A percentile compares a stretch with the other conserved stretches of the same genome.
Evolutionary conservation across 768 basidiomycete species (phyloP).

Genomic region (Fomitopsis serialis): DNA sequence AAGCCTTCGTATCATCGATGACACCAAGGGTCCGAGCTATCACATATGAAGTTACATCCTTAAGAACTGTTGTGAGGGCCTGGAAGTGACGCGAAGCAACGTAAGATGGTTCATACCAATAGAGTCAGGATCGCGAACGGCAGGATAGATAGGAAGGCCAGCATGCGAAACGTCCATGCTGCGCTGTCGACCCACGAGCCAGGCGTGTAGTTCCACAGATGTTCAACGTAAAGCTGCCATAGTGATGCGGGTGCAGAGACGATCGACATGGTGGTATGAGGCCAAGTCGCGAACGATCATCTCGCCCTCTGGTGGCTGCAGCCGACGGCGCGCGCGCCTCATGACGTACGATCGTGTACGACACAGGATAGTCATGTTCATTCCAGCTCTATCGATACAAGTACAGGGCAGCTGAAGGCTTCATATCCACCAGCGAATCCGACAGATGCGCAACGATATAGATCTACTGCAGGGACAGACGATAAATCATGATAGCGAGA

Average conservation of each 20-base stretch:
- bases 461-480: slow-evolving; percentile 12
- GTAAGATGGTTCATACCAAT: slow-evolving; percentile 38
- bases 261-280: slow-evolving; percentile 11
- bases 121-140: slow-evolving; percentile 58
- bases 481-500: slow-evolving; percentile 6
- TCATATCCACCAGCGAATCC: slow-evolving; percentile 3
- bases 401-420: slow-evolving; percentile 10
- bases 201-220: slow-evolving; percentile 59
- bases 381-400: slow-evolving; percentile 13
- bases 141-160: slow-evolving; percentile 46
- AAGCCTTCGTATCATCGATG: slow-evolving; percentile 68
- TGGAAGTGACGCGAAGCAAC: not conserved
- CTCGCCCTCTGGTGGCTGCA: not conserved
- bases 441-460: slow-evolving; percentile 13
- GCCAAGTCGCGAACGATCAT: not conserved
- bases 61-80: slow-evolving; percentile 5
- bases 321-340: not conserved
- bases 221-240: slow-evolving; percentile 56
- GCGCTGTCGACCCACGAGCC: slow-evolving; percentile 63
- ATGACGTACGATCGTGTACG: not conserved
- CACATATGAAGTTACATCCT: slow-evolving; percentile 80
- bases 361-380: slow-evolving; percentile 2
- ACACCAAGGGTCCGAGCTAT: slow-evolving; percentile 80
- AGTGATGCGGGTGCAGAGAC: slow-evolving; percentile 36
- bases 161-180: slow-evolving; percentile 58